Percentiles rank a stretch among this genome's conserved stretches.
Evolutionary conservation across 192 early-diverging fungal species (phyloP).

Genomic region (Lunasporangiospora selenospora): DNA sequence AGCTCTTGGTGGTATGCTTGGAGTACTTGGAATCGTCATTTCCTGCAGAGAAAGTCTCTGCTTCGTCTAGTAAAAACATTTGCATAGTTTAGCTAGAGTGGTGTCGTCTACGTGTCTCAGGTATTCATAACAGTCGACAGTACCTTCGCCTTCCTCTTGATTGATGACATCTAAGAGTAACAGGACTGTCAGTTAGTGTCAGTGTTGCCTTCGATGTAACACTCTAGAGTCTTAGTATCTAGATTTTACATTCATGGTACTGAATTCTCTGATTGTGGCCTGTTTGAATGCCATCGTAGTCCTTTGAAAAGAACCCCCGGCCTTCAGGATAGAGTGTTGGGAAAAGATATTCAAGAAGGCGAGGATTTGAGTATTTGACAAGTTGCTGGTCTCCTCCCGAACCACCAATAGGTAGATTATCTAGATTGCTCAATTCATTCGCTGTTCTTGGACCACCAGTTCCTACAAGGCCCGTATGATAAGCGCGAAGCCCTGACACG

Average conservation of each 20-base stretch:
- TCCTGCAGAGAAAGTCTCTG: background rate
- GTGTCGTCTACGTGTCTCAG: background rate
- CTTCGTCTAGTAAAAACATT: slow-evolving; percentile 3
- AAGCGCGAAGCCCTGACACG: slow-evolving; percentile 1
- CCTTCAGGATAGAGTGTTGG: slow-evolving; percentile 15
- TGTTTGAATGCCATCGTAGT: background rate
- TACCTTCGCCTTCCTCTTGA: too few relatives aligned
- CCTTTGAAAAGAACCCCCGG: slow-evolving; percentile 15
- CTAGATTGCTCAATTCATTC: slow-evolving; percentile 12
- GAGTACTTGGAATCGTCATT: slow-evolving; percentile 6
- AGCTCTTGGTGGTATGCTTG: slow-evolving; percentile 16
- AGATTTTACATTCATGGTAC: slow-evolving; percentile 11
- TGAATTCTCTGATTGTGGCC: background rate
- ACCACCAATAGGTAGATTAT: slow-evolving; percentile 6
- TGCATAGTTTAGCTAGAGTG: background rate
- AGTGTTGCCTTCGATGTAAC: too few relatives aligned
- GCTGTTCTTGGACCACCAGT: slow-evolving; percentile 18
- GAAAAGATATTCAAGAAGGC: slow-evolving; percentile 12
- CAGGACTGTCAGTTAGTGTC: too few relatives aligned
- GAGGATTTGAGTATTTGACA: slow-evolving; percentile 13
- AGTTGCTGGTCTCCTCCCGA: slow-evolving; percentile 11
- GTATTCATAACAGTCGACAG: too few relatives aligned
- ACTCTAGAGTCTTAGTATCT: too few relatives aligned
- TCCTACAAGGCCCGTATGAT: slow-evolving; percentile 11
- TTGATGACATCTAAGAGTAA: too few relatives aligned